A percentile compares a stretch with the other conserved stretches of the same genome.
Conservation (phyloP, 2,329 filamentous ascomycete genomes). For the Pseudogymnoascus verrucosus region DNA sequence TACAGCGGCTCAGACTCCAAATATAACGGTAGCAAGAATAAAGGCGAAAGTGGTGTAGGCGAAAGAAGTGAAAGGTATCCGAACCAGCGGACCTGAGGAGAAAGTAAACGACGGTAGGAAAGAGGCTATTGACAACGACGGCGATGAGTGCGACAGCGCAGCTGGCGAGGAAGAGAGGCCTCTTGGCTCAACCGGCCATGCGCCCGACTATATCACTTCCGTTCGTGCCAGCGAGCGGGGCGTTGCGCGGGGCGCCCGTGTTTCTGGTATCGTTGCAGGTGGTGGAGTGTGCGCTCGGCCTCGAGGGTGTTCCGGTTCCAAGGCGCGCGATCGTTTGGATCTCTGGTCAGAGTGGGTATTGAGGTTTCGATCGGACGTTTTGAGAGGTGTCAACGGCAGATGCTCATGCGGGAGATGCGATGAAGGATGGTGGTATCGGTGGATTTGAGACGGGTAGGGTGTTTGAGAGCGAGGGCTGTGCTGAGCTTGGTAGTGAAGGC, state of each 20-base stretch:
- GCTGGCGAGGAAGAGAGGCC: background rate
- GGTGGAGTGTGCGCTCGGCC: background rate
- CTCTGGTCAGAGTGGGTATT: conserved; percentile 2
- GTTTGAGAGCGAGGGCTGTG: background rate
- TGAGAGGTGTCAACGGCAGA: background rate
- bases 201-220: conserved; percentile 3
- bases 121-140: background rate
- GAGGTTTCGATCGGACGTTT: conserved; percentile 5
- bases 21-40: background rate
- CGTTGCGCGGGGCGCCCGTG: background rate
- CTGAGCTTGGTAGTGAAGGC: background rate
- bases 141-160: conserved; percentile 4
- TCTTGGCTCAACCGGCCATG: conserved; percentile 5
- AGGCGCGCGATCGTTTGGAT: background rate
- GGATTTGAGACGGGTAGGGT: background rate
- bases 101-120: background rate
- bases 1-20: background rate
- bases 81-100: background rate
- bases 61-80: conserved; percentile 6
- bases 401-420: background rate
- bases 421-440: background rate
- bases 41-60: background rate
- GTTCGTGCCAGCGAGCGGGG: background rate
- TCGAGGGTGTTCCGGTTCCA: conserved; percentile 4
- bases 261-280: background rate